Base-by-base conservation (phyloP, 345 rosid genomes). In the Noccaea bulbosa region DNA sequence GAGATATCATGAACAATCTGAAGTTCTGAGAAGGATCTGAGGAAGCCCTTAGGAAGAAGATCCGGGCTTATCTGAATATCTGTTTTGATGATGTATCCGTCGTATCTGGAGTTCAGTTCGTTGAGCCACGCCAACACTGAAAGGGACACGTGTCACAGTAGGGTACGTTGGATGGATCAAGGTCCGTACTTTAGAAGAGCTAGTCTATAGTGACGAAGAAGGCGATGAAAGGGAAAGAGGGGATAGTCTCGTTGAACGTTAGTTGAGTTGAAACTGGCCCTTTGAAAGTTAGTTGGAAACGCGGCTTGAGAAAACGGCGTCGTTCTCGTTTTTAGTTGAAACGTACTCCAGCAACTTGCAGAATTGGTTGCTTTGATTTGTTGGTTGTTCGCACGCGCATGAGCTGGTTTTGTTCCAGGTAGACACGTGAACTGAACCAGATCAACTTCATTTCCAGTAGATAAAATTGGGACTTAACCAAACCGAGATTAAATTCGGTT, bases 251-350 rank as follows among this genome's bases (percentile, higher is more conserved):
- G 70, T 76, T 76, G 75, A 76, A 69, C 54, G 79, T 76, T 76
- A 69, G 79, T 56, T 70, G 79, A 55, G 64, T 56, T 55, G 0
- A 17, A 9, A 20, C 30, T 27, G 0, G 34, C 12, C 4, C 63
- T 68, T 68, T 58, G 73, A 69, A 69, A 12, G 75, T 55, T 76
- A 22, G 79, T 56, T 69, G 79, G 39, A 62, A 54, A 55, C 70
- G 75, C 40, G 24, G 54, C 34, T n/a, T 3, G 22, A 2, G 1
- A 7, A 0, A 46, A 63, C 71, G 67, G 2, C 11, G 37, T 8
- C 79, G 79, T 75, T 63, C 56, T 4, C 4, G 2, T 7, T 11
- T 24, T 34, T 53, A 30, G 54, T 75, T 38, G 43, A 53, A 5
- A 5, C n/a, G n/a, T n/a, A n/a, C 44, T 8, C 43, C 58, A 53